phyloP scores from a whole-genome alignment of 805 yeast genomes.

The Schwanniomyces occidentalis region DNA sequence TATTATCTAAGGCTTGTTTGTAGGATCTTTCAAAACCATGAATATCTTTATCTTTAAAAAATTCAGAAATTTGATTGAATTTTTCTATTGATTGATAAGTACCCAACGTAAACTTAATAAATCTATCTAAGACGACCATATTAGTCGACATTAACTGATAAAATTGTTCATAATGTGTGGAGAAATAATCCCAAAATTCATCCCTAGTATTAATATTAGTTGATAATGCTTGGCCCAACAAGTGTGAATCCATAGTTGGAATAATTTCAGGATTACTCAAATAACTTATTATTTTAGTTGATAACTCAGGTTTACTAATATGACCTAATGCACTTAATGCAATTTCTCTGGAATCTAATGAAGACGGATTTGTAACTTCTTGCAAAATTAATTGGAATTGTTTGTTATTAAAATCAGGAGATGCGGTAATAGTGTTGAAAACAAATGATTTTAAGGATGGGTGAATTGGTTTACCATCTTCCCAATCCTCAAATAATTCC shows the following conservation, averaged over 20 bases:
- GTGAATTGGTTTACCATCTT: constrained; percentile 26
- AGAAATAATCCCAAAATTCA: constrained; percentile 51
- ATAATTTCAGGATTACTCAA: constrained; percentile 45
- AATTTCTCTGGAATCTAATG: constrained; percentile 60
- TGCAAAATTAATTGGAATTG: constrained; percentile 41
- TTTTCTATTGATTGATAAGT: constrained; percentile 40
- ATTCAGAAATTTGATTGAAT: constrained; percentile 28
- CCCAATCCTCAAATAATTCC: constrained; percentile 28
- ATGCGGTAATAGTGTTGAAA: constrained; percentile 42
- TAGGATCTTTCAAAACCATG: constrained; percentile 57
- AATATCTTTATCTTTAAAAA: constrained; percentile 31
- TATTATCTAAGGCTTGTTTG: constrained; percentile 55
- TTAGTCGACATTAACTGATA: constrained; percentile 46
- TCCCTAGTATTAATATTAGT: constrained; percentile 44
- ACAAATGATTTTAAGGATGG: constrained; percentile 48
- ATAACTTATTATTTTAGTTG: constrained; percentile 39
- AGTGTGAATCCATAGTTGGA: constrained; percentile 61
- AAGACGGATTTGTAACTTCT: constrained; percentile 51
- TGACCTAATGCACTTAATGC: constrained; percentile 58
- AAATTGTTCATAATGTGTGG: constrained; percentile 46
- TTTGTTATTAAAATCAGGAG: constrained; percentile 27
- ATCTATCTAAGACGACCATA: constrained; percentile 53
- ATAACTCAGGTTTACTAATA: constrained; percentile 34
- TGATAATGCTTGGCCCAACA: constrained; percentile 48
- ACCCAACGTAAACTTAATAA: constrained; percentile 38